Evolutionary conservation across 1,139 yeast species (phyloP).

Genomic region (Pichia norvegensis): DNA sequence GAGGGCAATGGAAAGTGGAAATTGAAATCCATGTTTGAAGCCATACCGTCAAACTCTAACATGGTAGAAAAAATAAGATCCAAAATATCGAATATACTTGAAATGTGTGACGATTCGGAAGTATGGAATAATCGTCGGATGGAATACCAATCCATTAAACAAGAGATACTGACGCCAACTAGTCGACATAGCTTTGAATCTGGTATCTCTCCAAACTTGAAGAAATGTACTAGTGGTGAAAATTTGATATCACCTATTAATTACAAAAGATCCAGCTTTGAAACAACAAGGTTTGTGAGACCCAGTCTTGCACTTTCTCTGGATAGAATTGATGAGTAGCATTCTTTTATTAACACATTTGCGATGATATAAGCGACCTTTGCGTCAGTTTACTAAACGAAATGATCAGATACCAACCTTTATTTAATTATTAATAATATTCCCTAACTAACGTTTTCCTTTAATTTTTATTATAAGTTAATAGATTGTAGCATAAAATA

Average conservation of each 20-base stretch:
- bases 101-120: constrained; percentile 2
- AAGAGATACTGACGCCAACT: constrained; percentile 7
- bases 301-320: background rate
- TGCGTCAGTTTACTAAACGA: too few species aligned
- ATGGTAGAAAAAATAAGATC: constrained; percentile 1
- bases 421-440: too few species aligned
- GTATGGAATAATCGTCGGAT: constrained; percentile 1
- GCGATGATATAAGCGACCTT: too few species aligned
- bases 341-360: too few species aligned
- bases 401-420: too few species aligned
- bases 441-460: too few species aligned
- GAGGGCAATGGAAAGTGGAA: constrained; percentile 3
- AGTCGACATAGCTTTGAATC: constrained; percentile 9
- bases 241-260: background rate
- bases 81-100: background rate
- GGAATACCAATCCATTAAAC: constrained; percentile 4
- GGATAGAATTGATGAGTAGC: background rate
- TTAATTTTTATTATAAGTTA: too few species aligned
- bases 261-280: background rate
- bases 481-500: too few species aligned
- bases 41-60: background rate
- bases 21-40: background rate
- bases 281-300: background rate
- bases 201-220: background rate
- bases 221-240: constrained; percentile 5